These are phyloP conservation scores for Eremochloa ophiuroides DNA, from an alignment of 176 grass and related monocot species.

Conservation along the genomic window DNA sequence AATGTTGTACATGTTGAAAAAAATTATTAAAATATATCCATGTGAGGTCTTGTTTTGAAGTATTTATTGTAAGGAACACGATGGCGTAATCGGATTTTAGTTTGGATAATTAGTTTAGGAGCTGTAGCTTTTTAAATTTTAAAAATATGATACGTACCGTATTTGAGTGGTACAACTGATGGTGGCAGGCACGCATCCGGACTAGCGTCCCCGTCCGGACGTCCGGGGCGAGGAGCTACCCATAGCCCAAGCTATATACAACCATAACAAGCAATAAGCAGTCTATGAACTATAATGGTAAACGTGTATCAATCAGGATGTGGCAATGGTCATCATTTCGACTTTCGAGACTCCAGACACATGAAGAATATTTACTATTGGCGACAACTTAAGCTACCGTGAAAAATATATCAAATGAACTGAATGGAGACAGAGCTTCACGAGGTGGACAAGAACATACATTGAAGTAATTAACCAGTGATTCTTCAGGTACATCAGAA, in stretches of 20 bases:
- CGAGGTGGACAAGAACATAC: constrained; percentile 34
- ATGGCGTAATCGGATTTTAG: too few relatives aligned
- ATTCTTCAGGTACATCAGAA: constrained; percentile 52
- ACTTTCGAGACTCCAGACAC: constrained; percentile 14
- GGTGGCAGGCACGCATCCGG: too few relatives aligned
- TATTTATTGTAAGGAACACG: too few relatives aligned
- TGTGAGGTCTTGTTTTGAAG: too few relatives aligned
- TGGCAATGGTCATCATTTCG: not conserved
- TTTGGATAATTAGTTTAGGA: too few relatives aligned
- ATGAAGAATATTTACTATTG: constrained; percentile 9
- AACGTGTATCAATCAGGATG: constrained; percentile 9
- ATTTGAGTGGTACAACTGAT: too few relatives aligned
- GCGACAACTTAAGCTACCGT: not conserved
- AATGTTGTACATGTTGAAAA: too few relatives aligned
- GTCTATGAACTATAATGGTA: constrained; percentile 1
- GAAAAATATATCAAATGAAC: not conserved
- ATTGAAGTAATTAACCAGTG: constrained; percentile 50
- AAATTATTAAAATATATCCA: too few relatives aligned
- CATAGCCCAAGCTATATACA: not conserved
- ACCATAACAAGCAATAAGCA: not conserved
- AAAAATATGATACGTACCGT: too few relatives aligned
- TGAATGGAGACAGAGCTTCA: not conserved
- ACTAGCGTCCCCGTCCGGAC: too few relatives aligned
- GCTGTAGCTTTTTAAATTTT: too few relatives aligned
- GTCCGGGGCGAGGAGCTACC: too few relatives aligned